phyloP scores from a whole-genome alignment of 108 stramenopile genomes.

The Aurantiochytrium sp. region DNA sequence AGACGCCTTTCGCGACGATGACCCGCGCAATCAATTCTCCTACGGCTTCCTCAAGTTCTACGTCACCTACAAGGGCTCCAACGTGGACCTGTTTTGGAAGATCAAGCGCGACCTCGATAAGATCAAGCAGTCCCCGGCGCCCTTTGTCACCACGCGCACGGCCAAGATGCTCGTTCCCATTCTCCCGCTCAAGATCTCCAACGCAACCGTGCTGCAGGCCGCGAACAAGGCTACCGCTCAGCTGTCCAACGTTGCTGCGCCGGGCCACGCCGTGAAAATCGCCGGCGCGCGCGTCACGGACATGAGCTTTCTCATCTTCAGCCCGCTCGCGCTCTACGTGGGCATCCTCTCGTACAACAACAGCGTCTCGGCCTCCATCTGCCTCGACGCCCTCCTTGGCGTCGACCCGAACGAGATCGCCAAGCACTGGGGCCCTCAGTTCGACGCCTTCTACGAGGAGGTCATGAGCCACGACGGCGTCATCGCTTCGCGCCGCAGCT shows the following conservation, averaged over 20 bases:
- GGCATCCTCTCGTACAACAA: not conserved
- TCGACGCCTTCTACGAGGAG: not conserved
- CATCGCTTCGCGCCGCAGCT: not conserved
- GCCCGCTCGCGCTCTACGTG: conserved; percentile 7
- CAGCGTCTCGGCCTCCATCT: not conserved
- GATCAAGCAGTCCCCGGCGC: not conserved
- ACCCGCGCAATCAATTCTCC: not conserved
- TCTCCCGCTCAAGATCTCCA: not conserved
- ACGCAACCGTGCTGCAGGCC: not conserved
- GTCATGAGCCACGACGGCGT: not conserved
- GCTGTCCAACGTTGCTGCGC: conserved; percentile 5
- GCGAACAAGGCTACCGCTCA: conserved; percentile 8
- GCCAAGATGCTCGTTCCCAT: not conserved
- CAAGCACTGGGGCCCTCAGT: conserved; percentile 20
- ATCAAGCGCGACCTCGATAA: not conserved
- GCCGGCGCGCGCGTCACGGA: not conserved
- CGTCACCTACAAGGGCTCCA: not conserved
- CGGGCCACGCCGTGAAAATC: not conserved
- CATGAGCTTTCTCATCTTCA: conserved; percentile 7
- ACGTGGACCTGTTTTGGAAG: not conserved
- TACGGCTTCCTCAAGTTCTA: conserved; percentile 7
- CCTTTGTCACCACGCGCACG: not conserved
- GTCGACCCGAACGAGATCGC: not conserved
- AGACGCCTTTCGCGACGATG: not conserved
- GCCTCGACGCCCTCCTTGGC: not conserved